Percentiles rank a stretch among this genome's conserved stretches.
Conservation (phyloP, 495 filamentous ascomycete genomes). For the Tuber aestivum region DNA sequence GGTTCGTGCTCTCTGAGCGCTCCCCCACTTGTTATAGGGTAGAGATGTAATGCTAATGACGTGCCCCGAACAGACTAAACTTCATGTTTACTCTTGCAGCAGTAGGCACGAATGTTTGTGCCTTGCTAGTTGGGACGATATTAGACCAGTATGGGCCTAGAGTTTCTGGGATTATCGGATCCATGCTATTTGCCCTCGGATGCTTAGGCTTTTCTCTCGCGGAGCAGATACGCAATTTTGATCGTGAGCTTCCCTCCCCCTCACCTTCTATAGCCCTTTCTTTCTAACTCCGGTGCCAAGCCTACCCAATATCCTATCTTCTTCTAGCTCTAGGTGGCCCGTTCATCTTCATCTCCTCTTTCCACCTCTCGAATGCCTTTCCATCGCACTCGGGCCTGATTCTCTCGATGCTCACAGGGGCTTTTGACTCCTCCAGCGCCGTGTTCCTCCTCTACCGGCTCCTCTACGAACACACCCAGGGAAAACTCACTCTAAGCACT, state of each 20-base stretch:
- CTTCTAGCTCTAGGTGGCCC: conserved; percentile 79
- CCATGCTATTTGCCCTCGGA: conserved; percentile 62
- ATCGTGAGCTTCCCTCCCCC: conserved; percentile 25
- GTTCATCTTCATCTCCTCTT: conserved; percentile 83
- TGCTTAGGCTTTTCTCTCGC: conserved; percentile 67
- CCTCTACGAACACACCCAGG: conserved; percentile 58
- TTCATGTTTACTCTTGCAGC: conserved; percentile 93
- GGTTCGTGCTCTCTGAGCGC: conserved; percentile 45
- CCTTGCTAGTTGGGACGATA: conserved; percentile 77
- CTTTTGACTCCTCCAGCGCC: conserved; percentile 85
- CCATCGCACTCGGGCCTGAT: conserved; percentile 79
- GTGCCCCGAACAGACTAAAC: conserved; percentile 51
- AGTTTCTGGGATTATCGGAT: conserved; percentile 67
- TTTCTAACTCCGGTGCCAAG: conserved; percentile 13
- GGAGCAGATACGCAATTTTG: conserved; percentile 50
- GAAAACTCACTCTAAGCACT: conserved; percentile 56
- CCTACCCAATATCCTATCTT: conserved; percentile 53
- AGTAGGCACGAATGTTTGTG: conserved; percentile 66
- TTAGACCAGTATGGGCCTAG: conserved; percentile 77
- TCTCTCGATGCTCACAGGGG: conserved; percentile 76
- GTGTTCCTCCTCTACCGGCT: conserved; percentile 80
- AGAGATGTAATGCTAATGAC: neutral
- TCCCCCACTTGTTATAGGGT: neutral
- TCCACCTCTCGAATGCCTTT: conserved; percentile 90
- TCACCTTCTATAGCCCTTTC: neutral